A percentile compares a stretch with the other conserved stretches of the same genome.
These are phyloP conservation scores for Crucibulum cyathiforme DNA, from an alignment of 1,284 basidiomycete genomes.

Conservation along the genomic window DNA sequence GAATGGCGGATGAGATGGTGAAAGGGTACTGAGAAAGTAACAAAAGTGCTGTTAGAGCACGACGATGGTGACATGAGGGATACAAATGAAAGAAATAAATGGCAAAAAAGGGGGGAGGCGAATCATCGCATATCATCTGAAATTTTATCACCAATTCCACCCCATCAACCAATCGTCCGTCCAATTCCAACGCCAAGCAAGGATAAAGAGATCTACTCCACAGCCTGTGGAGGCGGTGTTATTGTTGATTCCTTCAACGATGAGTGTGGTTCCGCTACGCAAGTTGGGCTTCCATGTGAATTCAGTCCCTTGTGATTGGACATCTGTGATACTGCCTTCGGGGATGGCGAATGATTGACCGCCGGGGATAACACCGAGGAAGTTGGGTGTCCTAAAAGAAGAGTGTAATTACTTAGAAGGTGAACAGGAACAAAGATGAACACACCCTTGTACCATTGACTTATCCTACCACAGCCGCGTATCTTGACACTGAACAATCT, in stretches of 20 bases:
- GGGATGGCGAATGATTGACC: constrained; percentile 76
- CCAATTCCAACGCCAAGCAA: too few species aligned
- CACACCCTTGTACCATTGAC: constrained; percentile 60
- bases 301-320: constrained; percentile 56
- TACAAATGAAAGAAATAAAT: too few species aligned
- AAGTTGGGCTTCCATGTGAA: constrained; percentile 74
- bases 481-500: constrained; percentile 64
- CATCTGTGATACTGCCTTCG: constrained; percentile 46
- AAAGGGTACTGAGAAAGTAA: too few species aligned
- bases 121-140: too few species aligned
- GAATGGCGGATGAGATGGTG: too few species aligned
- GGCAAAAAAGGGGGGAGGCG: too few species aligned
- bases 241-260: constrained; percentile 41
- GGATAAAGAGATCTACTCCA: too few species aligned
- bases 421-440: constrained; percentile 3
- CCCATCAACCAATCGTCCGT: too few species aligned
- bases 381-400: constrained; percentile 53
- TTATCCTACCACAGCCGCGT: constrained; percentile 71
- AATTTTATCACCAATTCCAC: too few species aligned
- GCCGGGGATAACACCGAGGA: constrained; percentile 79
- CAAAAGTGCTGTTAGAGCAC: too few species aligned
- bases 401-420: neutral
- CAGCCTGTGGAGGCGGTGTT: too few species aligned
- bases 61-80: too few species aligned
- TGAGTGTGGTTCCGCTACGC: constrained; percentile 65